phyloP scores from a whole-genome alignment of 768 basidiomycete species.

The Termitomyces sp. region DNA sequence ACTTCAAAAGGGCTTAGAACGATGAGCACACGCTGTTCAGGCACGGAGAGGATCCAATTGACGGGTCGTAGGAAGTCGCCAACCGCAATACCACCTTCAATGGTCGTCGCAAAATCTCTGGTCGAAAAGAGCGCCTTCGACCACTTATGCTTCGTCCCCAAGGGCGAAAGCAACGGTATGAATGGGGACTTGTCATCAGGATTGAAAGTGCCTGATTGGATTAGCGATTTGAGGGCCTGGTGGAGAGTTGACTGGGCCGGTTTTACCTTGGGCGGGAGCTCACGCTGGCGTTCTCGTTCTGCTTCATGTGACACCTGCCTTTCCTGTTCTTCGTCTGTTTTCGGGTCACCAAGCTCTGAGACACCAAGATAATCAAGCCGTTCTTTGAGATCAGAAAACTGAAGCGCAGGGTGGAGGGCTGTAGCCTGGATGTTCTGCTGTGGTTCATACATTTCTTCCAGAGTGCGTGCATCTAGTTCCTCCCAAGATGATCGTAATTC shows the following conservation, averaged over 20 bases:
- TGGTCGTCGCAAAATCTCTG: neutral
- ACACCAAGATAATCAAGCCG: slow-evolving; percentile 27
- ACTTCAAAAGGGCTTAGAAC: neutral
- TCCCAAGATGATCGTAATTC: slow-evolving; percentile 1
- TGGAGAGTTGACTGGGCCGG: neutral
- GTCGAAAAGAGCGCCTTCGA: neutral
- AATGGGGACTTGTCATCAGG: neutral
- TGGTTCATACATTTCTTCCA: slow-evolving; percentile 10
- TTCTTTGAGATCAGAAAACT: slow-evolving; percentile 19
- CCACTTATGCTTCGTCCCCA: neutral
- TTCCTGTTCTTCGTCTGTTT: slow-evolving; percentile 48
- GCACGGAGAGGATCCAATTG: neutral
- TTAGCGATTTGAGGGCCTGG: slow-evolving; percentile 1
- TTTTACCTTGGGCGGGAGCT: slow-evolving; percentile 1
- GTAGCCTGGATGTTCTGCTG: slow-evolving; percentile 29
- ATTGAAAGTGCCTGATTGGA: neutral
- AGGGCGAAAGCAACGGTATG: neutral
- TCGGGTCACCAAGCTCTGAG: slow-evolving; percentile 13
- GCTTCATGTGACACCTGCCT: slow-evolving; percentile 42
- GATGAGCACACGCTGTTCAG: neutral
- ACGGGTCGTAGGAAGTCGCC: neutral
- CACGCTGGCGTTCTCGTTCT: slow-evolving; percentile 30
- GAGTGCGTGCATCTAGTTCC: neutral
- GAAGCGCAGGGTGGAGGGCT: slow-evolving; percentile 5
- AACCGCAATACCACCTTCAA: neutral